Conservation (phyloP, 139 green algal species). For the Ostreobium quekettii region DNA sequence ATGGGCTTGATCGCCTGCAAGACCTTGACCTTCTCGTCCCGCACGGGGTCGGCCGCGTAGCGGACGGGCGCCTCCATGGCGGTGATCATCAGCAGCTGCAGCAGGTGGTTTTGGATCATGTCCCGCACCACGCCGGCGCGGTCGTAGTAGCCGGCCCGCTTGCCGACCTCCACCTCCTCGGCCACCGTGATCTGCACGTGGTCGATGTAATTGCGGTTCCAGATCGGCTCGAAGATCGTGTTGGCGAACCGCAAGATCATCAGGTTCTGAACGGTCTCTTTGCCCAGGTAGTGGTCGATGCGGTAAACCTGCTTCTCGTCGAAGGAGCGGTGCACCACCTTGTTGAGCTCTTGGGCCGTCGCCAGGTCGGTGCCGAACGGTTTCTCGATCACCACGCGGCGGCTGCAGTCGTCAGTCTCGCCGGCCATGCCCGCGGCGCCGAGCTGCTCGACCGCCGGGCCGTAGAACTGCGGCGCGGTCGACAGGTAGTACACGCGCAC, state of each 20-base stretch:
- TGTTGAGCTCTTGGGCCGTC: slow-evolving; percentile 52
- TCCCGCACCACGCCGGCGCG: slow-evolving; percentile 79
- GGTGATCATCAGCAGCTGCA: slow-evolving; percentile 54
- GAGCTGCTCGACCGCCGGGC: neutral
- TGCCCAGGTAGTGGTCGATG: slow-evolving; percentile 89
- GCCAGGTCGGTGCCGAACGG: slow-evolving; percentile 65
- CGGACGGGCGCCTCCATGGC: slow-evolving; percentile 76
- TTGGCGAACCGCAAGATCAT: slow-evolving; percentile 82
- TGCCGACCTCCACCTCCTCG: slow-evolving; percentile 76
- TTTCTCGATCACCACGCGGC: slow-evolving; percentile 50
- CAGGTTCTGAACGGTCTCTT: slow-evolving; percentile 80
- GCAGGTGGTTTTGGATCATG: slow-evolving; percentile 73
- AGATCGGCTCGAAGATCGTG: slow-evolving; percentile 58
- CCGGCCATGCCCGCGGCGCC: neutral
- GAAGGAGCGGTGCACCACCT: slow-evolving; percentile 51
- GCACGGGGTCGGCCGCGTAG: slow-evolving; percentile 62
- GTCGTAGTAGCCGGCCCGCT: slow-evolving; percentile 78
- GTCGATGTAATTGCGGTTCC: slow-evolving; percentile 58
- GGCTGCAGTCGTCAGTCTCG: neutral
- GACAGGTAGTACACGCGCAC: neutral
- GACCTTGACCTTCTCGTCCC: slow-evolving; percentile 67
- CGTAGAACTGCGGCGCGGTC: neutral
- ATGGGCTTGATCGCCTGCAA: slow-evolving; percentile 45
- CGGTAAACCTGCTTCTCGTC: slow-evolving; percentile 70
- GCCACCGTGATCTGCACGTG: slow-evolving; percentile 81